A percentile compares a stretch with the other conserved stretches of the same genome.
Conservation (phyloP, 345 rosid species). For the Syzygium aqueum region DNA sequence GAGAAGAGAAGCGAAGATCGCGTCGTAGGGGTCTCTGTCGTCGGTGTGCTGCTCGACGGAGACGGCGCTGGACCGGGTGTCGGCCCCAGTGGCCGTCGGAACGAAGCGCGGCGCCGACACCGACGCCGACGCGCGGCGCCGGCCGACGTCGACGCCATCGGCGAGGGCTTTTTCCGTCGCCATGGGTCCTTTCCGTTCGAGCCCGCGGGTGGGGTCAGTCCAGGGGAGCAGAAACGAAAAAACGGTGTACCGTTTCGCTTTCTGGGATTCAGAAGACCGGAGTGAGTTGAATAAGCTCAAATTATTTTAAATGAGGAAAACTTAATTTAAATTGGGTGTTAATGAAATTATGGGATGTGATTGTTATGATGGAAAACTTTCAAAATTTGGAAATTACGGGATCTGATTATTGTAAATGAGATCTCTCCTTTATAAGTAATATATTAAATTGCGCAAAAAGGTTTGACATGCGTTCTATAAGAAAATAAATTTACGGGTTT, state of each 20-base stretch:
- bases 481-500: background rate
- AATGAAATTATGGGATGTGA: background rate
- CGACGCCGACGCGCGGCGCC: background rate
- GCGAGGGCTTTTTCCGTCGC: background rate
- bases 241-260: no score
- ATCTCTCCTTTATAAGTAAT: background rate
- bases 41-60: constrained; percentile 2
- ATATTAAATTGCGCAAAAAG: background rate
- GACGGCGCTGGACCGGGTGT: background rate
- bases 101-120: background rate
- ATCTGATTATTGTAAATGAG: background rate
- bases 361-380: background rate
- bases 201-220: background rate
- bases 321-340: no score
- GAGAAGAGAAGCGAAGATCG: background rate
- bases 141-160: background rate
- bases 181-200: background rate
- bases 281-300: no score
- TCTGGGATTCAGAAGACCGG: no score
- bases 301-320: no score
- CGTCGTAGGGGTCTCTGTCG: background rate
- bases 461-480: background rate
- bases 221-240: no score
- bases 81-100: background rate
- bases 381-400: background rate